phyloP scores from a whole-genome alignment of 768 basidiomycete genomes.

The Tylopilus intermedius region DNA sequence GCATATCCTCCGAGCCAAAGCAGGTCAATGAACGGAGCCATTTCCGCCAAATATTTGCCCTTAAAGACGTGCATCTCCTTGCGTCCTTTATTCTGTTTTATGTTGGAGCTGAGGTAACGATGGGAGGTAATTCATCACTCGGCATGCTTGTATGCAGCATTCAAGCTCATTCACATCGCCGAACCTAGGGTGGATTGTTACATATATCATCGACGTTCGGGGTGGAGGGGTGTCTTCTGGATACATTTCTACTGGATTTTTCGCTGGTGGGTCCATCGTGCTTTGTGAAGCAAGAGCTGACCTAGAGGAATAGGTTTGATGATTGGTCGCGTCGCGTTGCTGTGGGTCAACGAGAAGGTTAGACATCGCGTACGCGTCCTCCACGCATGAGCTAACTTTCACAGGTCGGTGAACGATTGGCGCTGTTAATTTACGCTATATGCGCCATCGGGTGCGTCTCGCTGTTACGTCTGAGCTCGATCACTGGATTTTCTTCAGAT shows the following conservation, averaged over 20 bases:
- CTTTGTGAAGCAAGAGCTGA: neutral
- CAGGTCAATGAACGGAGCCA: conserved; percentile 28
- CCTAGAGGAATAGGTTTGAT: conserved; percentile 18
- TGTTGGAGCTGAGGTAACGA: conserved; percentile 37
- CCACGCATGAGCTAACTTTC: neutral
- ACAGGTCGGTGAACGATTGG: conserved; percentile 31
- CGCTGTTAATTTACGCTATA: conserved; percentile 26
- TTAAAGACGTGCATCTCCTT: conserved; percentile 41
- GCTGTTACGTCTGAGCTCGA: neutral
- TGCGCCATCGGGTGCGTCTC: conserved; percentile 27
- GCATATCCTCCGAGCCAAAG: conserved; percentile 25
- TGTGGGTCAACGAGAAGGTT: conserved; percentile 23
- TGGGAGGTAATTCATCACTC: conserved; percentile 34
- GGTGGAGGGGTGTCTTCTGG: conserved; percentile 42
- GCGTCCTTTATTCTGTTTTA: conserved; percentile 43
- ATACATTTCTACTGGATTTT: conserved; percentile 34
- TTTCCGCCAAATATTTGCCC: conserved; percentile 43
- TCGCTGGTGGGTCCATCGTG: neutral
- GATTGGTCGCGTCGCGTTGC: conserved; percentile 26
- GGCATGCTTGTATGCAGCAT: neutral
- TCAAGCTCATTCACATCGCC: neutral
- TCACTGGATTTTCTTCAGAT: conserved; percentile 25
- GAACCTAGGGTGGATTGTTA: conserved; percentile 60
- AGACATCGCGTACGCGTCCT: neutral
- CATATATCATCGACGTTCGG: conserved; percentile 43